Evolutionary conservation across 2,329 filamentous ascomycete species (phyloP).

Genomic region (Pyrenochaeta sp.): DNA sequence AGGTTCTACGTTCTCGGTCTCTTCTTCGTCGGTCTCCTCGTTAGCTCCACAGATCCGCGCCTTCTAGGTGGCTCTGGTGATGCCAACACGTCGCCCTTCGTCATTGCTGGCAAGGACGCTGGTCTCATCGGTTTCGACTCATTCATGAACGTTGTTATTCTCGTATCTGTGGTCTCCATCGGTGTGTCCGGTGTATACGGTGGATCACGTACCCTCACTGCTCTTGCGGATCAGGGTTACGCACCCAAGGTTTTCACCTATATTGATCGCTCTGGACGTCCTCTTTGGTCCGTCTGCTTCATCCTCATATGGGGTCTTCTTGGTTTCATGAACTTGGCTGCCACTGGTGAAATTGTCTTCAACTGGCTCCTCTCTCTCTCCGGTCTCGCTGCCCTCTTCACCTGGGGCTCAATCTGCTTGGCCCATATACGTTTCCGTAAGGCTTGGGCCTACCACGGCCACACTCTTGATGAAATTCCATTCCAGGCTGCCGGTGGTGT

Average conservation of each 20-base stretch:
- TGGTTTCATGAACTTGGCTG: constrained; percentile 68
- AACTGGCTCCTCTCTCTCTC: constrained; percentile 82
- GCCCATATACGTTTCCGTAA: constrained; percentile 89
- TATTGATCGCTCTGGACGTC: constrained; percentile 83
- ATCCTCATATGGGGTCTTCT: constrained; percentile 76
- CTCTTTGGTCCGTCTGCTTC: constrained; percentile 74
- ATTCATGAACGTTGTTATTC: constrained; percentile 73
- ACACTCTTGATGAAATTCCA: constrained; percentile 55
- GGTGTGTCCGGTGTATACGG: constrained; percentile 68
- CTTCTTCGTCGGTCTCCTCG: constrained; percentile 55
- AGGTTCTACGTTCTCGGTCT: constrained; percentile 57
- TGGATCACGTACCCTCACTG: constrained; percentile 65
- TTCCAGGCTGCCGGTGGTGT: constrained; percentile 54
- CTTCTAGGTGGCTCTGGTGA: constrained; percentile 48
- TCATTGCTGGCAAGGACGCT: constrained; percentile 69
- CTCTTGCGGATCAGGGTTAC: constrained; percentile 65
- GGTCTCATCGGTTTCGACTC: constrained; percentile 68
- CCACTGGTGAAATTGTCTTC: constrained; percentile 66
- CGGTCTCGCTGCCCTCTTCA: constrained; percentile 77
- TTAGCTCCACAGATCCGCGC: constrained; percentile 41
- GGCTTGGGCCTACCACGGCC: constrained; percentile 50
- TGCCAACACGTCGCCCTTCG: constrained; percentile 68
- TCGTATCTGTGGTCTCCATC: constrained; percentile 67
- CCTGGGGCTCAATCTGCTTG: constrained; percentile 86
- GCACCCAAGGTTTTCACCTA: constrained; percentile 81